These are phyloP conservation scores for Ambrosia hybrid DNA, from an alignment of 140 eudicot species.

Conservation along the genomic window DNA sequence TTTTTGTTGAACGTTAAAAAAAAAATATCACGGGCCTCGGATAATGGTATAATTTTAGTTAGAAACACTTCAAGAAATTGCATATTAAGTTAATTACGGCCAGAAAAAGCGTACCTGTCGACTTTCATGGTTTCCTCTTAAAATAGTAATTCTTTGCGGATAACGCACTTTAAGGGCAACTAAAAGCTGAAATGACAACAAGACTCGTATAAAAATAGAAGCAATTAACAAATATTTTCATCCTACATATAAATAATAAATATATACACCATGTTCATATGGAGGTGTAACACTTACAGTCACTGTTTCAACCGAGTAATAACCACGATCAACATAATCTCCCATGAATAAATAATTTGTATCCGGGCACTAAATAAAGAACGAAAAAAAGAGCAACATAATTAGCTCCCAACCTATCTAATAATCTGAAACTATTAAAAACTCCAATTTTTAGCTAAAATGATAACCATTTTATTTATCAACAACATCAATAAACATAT, in stretches of 20 bases:
- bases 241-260: background rate
- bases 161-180: slow-evolving; percentile 96
- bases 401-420: background rate
- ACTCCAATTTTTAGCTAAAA: background rate
- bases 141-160: slow-evolving; percentile 86
- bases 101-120: slow-evolving; percentile 60
- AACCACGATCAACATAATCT: slow-evolving; percentile 95
- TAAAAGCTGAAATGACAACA: slow-evolving; percentile 63
- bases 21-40: background rate
- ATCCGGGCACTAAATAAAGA: slow-evolving; percentile 71
- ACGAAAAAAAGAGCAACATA: background rate
- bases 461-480: background rate
- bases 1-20: background rate
- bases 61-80: too few relatives aligned
- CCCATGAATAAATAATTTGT: slow-evolving; percentile 94
- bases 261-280: background rate
- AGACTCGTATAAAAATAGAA: slow-evolving; percentile 8
- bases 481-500: too few relatives aligned
- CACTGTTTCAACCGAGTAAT: slow-evolving; percentile 91
- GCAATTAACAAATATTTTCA: background rate
- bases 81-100: too few relatives aligned
- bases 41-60: background rate
- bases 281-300: slow-evolving; percentile 51
- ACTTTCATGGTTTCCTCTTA: slow-evolving; percentile 97
- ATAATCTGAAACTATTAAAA: background rate